Evolutionary conservation across 2,329 filamentous ascomycete species (phyloP), one percentile per base, ranked within the genome.

Genomic region (Monosporascus ibericus): DNA sequence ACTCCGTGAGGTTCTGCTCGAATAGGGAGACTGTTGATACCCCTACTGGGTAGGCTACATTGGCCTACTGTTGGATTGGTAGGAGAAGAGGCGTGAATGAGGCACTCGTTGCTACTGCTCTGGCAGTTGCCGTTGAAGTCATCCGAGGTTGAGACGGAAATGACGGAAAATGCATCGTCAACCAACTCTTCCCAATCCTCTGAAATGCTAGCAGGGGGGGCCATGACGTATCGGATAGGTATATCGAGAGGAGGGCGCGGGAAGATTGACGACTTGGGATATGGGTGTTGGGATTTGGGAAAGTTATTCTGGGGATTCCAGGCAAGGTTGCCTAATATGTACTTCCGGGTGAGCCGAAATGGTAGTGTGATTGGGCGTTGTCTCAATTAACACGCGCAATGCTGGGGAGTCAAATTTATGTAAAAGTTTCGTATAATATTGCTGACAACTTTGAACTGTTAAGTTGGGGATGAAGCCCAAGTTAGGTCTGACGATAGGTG

Each of bases 121-220:
- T 25, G 27, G 44, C 36, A 2, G 17, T 6, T 14, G n/a, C 30
- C 20, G 27, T 14, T 7, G 5, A 54, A 53, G 5, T 58, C 59
- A 14, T 63, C 60, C 3, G 62, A 65, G 3, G 49, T 46, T 4
- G 60, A 51, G 6, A 67, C 54, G 2, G 64, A 67, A 9, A 61
- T 50, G 47, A 66, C 51, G 14, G 64, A 66, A 40, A 59, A 61
- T 39, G 47, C 52, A 27, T 65, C 62, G 34, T 50, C 49, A 4
- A 60, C 56, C 20, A 67, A 50, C 17, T 64, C 58, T 49, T 67
- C 57, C 64, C 64, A 67, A 27, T 60, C 63, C 14, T 65, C 61
- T 2, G 57, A 47, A n/a, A 64, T 57, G 18, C 5, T 34, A 15
- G 25, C 27, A 27, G 37, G 14, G 18, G 39, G 18, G 36, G 42